A percentile compares a stretch with the other conserved stretches of the same genome.
phyloP scores from a whole-genome alignment of 2,329 filamentous ascomycete genomes.

The Westerdykella ornata region DNA sequence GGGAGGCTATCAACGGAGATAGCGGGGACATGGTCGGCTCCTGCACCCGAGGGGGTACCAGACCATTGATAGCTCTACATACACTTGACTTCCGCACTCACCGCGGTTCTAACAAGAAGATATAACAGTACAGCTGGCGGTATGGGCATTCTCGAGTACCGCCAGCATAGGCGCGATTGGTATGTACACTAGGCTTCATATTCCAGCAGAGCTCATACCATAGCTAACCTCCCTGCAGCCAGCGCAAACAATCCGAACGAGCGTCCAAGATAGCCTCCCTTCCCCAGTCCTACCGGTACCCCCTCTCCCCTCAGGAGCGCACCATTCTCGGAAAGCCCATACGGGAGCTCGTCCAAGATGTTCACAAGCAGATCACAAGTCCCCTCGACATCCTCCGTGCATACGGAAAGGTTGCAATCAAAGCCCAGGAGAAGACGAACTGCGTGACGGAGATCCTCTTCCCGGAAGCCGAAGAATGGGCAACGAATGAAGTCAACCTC shows the following conservation, averaged over 20 bases:
- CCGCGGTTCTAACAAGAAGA: neutral
- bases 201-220: constrained; percentile 3
- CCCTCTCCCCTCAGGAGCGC: constrained; percentile 59
- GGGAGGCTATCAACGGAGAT: constrained; percentile 1
- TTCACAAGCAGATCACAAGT: constrained; percentile 60
- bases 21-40: neutral
- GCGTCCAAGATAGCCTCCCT: constrained; percentile 62
- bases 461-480: constrained; percentile 68
- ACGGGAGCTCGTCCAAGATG: constrained; percentile 66
- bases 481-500: constrained; percentile 56
- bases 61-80: too few species aligned
- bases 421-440: constrained; percentile 80
- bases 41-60: neutral
- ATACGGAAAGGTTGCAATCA: constrained; percentile 79
- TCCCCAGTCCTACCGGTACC: constrained; percentile 56
- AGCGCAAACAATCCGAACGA: constrained; percentile 73
- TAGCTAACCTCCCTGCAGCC: constrained; percentile 45
- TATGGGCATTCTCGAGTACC: constrained; percentile 57
- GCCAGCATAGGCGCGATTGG: constrained; percentile 67
- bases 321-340: constrained; percentile 67
- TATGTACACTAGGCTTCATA: constrained; percentile 38
- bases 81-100: constrained; percentile 1
- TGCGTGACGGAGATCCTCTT: constrained; percentile 85
- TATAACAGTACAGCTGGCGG: constrained; percentile 21
- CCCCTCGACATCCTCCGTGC: constrained; percentile 71